Evolutionary conservation across 192 early-diverging fungal species (phyloP), one percentile per base, ranked within the genome.

Genomic region (Pilobolus umbonatus): DNA sequence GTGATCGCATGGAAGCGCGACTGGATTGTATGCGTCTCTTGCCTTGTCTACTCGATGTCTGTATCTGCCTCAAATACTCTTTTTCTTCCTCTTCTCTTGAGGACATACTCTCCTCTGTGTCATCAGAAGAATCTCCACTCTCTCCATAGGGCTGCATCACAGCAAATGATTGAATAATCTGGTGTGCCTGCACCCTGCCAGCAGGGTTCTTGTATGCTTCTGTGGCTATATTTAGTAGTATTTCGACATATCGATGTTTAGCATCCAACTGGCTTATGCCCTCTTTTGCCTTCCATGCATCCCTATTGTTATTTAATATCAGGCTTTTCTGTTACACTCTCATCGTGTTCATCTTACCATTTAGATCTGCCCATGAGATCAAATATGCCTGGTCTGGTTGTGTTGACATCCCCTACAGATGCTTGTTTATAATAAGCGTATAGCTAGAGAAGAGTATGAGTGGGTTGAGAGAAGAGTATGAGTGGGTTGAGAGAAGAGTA

Each of bases 371-470:
- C 77, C 26, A 77, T 75, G 0, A 75, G 68, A 53, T 79, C 77
- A 56, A 64, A 79, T 35, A 79, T 68, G 2, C 68, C 64, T 14
- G 77, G 77, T 46, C 72, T 31, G 17, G 67, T 58, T 8, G 69
- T 75, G 17, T 57, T 50, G 12, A 69, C 57, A 31, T 57, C 21
- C 15, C 77, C 77, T 19, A 67, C 49, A 5, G 77, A 75, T 12
- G 69, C 75, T 66, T 79, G 77, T 39, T 79, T 79, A 50, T 77
- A 79, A 12, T 72, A 53, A 9, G 72, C 71, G 66, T 79, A 79
- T 15, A 79, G 55, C 74, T 78, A 60, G 14, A 25, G 22, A 46
- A 36, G 2, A 39, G 38, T 0, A 4, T 9, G 12, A 26, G 5
- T n/a, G n/a, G n/a, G n/a, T 21, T 6, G 19, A 28, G 26, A 28